These are phyloP conservation scores for Calamus simplicifolius DNA, from an alignment of 176 grass and related monocot genomes.

Conservation along the genomic window DNA sequence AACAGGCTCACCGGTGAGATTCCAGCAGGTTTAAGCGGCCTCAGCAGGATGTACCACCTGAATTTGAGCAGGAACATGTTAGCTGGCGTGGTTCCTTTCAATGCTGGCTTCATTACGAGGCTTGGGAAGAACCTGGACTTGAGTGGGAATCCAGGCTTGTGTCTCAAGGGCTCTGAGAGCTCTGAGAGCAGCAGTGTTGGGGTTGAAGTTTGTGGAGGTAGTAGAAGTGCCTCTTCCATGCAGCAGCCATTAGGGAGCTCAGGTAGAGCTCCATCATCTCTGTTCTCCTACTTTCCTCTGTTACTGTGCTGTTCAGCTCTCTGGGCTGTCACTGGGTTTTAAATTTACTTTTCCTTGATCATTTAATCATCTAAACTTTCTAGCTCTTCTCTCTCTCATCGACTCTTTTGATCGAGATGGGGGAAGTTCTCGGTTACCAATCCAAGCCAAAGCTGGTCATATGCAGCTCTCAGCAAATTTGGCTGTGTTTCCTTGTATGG, in stretches of 20 bases:
- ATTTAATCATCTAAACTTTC: no score
- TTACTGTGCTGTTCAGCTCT: conserved; percentile 18
- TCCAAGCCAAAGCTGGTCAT: no score
- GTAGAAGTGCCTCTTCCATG: conserved; percentile 8
- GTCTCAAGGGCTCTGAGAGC: conserved; percentile 42
- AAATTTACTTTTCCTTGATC: no score
- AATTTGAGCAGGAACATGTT: conserved; percentile 96
- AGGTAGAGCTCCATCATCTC: background rate
- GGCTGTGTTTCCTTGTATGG: no score
- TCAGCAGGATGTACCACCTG: conserved; percentile 79
- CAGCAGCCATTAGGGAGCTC: background rate
- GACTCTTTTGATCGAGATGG: no score
- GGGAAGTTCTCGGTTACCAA: no score
- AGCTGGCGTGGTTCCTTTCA: conserved; percentile 72
- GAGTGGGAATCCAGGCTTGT: conserved; percentile 75
- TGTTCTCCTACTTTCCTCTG: conserved; percentile 3
- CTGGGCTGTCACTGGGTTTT: conserved; percentile 1
- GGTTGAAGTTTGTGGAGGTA: conserved; percentile 30
- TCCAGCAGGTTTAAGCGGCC: conserved; percentile 50
- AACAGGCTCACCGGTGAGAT: conserved; percentile 76
- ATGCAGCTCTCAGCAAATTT: no score
- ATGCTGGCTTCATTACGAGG: conserved; percentile 51
- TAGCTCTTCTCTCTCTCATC: no score
- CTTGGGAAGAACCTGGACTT: conserved; percentile 83
- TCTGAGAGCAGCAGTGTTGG: conserved; percentile 29